Base-by-base conservation (phyloP, 768 basidiomycete genomes). In the Mycena epipterygia region DNA sequence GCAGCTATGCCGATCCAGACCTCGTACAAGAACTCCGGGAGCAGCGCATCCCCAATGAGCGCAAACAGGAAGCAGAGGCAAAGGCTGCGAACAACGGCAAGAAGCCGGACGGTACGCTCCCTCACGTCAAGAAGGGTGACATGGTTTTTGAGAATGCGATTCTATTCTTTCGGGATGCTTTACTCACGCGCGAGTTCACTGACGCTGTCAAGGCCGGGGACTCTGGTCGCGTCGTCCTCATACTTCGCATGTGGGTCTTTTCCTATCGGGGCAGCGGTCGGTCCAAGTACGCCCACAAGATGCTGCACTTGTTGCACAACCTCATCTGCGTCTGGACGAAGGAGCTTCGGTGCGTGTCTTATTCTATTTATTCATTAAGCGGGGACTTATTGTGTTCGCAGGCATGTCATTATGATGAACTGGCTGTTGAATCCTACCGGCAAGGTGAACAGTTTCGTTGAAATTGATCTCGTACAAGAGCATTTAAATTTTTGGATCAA, bases 391-490 rank as follows among this genome's bases (percentile, higher is more conserved):
- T 35, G 19, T 19, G 44, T 23, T 39, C 32, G 0, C 23, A 81
- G 81, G 12, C 30, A 73, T 6, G 67, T 78, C 25, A 69, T 82
- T 0, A 35, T 82, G 2, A 75, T 79, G 0, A 83, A 83, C 44
- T 83, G 82, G 81, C 77, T 83, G 0, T 64, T 79, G 3, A 80
- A 80, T 70, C 74, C 79, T 0, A 73, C 76, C 0, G 79, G 79
- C 9, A 72, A 74, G 44, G 35, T 56, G 0, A 74, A 77, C 48
- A 23, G 57, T 2, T 82, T 66, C 35, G 65, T 81, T 0, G 74
- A 77, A 27, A 71, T 82, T 0, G 81, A 82, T 39, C 73, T 81
- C 0, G 56, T 83, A 29, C 81, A 83, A 46, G 80, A 82, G 44
- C 82, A 82, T 53, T 17, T 55, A 41, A 48, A 72, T 62, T 59